A percentile compares a stretch with the other conserved stretches of the same genome.
Evolutionary conservation across 306 rosid genomes (phyloP).

Genomic region (Castanea crenata): DNA sequence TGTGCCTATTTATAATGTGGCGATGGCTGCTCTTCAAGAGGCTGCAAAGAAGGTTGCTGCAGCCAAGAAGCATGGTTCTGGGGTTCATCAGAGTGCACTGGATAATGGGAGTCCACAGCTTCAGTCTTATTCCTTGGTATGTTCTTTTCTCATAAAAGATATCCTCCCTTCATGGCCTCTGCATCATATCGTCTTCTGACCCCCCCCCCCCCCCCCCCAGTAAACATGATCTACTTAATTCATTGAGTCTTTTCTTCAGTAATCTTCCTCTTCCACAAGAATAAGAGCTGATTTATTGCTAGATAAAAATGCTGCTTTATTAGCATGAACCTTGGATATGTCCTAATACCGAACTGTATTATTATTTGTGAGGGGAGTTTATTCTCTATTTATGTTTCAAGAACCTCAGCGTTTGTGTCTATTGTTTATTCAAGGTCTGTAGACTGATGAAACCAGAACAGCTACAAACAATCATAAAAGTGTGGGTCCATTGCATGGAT

Average conservation of each 20-base stretch:
- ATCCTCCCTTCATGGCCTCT: background rate
- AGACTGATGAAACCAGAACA: background rate
- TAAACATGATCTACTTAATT: background rate
- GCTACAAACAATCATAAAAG: too few species aligned
- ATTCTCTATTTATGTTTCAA: background rate
- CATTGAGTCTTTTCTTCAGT: background rate
- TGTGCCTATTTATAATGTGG: slow-evolving; percentile 22
- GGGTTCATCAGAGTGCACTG: background rate
- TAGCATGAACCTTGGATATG: background rate
- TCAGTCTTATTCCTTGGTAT: slow-evolving; percentile 22
- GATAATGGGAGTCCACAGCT: slow-evolving; percentile 16
- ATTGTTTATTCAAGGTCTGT: background rate
- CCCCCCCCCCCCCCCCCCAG: background rate
- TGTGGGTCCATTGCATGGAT: background rate
- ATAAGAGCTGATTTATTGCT: background rate
- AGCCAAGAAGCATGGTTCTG: slow-evolving; percentile 21
- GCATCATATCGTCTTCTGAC: background rate
- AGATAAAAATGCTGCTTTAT: background rate
- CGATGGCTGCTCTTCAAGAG: slow-evolving; percentile 29
- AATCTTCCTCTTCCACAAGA: background rate
- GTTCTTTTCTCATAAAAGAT: slow-evolving; percentile 6
- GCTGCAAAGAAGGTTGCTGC: slow-evolving; percentile 34
- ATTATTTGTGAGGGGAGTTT: background rate
- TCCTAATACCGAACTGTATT: background rate
- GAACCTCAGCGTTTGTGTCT: background rate